These are phyloP conservation scores for Erythrobasidium yunnanense DNA, from an alignment of 768 basidiomycete genomes.

Conservation along the genomic window DNA sequence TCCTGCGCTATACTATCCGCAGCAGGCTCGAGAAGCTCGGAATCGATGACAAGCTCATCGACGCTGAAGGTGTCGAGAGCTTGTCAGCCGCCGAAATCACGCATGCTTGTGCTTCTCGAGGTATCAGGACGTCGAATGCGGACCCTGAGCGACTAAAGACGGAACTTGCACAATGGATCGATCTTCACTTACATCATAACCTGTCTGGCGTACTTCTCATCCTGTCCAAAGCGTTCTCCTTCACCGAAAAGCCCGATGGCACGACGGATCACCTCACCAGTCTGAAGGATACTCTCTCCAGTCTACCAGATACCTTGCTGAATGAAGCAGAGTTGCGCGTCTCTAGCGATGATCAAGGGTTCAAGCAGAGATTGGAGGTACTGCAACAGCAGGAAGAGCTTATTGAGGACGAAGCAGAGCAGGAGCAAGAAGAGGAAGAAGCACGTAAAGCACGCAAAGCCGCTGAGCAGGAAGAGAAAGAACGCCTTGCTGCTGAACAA, in stretches of 20 bases:
- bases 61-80: constrained; percentile 75
- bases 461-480: constrained; percentile 50
- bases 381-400: constrained; percentile 97
- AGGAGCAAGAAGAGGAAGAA: constrained; percentile 57
- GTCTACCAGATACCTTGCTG: constrained; percentile 84
- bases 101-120: constrained; percentile 83
- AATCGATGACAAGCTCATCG: constrained; percentile 79
- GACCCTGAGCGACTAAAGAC: constrained; percentile 65
- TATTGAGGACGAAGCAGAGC: constrained; percentile 97
- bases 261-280: constrained; percentile 75
- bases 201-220: constrained; percentile 89
- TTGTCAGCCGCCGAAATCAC: constrained; percentile 86
- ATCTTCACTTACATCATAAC: constrained; percentile 70
- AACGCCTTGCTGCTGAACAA: constrained; percentile 34
- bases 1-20: constrained; percentile 82
- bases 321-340: constrained; percentile 97
- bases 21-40: constrained; percentile 68
- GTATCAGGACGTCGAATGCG: constrained; percentile 59
- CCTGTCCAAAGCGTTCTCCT: constrained; percentile 87
- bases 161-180: constrained; percentile 84
- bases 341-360: constrained; percentile 80
- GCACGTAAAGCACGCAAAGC: constrained; percentile 50
- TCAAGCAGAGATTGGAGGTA: constrained; percentile 97
- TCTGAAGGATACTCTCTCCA: constrained; percentile 79
- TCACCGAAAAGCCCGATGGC: constrained; percentile 57